phyloP scores from a whole-genome alignment of 768 basidiomycete genomes.

The Leccinum imitatum region DNA sequence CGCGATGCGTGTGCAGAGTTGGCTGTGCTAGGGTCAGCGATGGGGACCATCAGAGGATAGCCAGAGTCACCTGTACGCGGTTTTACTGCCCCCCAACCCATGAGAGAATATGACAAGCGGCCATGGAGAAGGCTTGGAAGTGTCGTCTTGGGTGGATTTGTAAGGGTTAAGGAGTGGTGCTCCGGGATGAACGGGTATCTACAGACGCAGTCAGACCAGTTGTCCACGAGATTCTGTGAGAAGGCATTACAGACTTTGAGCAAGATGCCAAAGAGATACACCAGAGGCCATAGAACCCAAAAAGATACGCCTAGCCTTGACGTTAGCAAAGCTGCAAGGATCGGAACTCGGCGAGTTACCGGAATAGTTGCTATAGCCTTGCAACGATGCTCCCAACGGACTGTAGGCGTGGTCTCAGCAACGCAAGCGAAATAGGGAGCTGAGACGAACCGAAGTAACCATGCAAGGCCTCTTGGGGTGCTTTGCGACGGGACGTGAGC shows the following conservation, averaged over 20 bases:
- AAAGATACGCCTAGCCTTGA: constrained; percentile 23
- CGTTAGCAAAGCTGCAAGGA: neutral
- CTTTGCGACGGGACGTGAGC: constrained; percentile 36
- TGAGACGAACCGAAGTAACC: constrained; percentile 54
- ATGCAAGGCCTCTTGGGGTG: constrained; percentile 45
- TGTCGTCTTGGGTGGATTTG: neutral
- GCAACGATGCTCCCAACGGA: constrained; percentile 45
- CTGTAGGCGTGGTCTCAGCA: constrained; percentile 18
- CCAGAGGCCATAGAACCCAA: constrained; percentile 41
- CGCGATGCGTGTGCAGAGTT: constrained; percentile 71
- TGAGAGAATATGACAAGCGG: constrained; percentile 85
- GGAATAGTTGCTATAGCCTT: constrained; percentile 51
- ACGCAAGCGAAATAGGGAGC: neutral
- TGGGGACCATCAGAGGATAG: neutral
- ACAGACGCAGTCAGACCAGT: neutral
- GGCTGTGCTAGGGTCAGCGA: constrained; percentile 38
- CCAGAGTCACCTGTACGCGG: constrained; percentile 57
- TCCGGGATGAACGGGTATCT: constrained; percentile 60
- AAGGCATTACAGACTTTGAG: constrained; percentile 42
- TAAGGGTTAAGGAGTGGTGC: constrained; percentile 48
- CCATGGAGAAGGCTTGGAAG: constrained; percentile 45
- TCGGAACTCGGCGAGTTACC: constrained; percentile 32
- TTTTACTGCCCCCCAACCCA: constrained; percentile 73
- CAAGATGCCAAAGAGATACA: constrained; percentile 50
- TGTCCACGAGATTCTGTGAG: neutral